These are phyloP conservation scores for Cladorrhinum sp. DNA, from an alignment of 2,329 filamentous ascomycete species.

Conservation along the genomic window DNA sequence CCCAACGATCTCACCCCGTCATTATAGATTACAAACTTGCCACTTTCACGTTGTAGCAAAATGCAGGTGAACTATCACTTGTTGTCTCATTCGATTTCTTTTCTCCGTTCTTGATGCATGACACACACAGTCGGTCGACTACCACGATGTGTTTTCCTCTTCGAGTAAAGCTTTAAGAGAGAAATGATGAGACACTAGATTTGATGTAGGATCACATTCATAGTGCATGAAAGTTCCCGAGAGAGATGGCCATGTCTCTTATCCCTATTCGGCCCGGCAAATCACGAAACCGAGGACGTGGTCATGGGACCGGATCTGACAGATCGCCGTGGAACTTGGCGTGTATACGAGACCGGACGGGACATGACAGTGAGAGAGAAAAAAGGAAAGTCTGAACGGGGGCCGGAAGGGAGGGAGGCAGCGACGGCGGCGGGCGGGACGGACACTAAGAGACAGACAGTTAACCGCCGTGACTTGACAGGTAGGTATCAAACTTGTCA, in stretches of 20 bases:
- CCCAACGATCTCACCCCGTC: neutral
- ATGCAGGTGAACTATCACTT: too few species aligned
- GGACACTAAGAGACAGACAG: neutral
- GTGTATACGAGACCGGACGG: too few species aligned
- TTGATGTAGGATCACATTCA: too few species aligned
- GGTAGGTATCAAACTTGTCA: neutral
- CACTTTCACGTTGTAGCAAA: too few species aligned
- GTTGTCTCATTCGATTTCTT: too few species aligned
- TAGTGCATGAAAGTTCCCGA: too few species aligned
- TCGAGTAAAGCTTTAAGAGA: too few species aligned
- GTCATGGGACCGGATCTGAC: neutral
- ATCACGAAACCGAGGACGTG: neutral
- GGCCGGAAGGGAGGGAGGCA: neutral
- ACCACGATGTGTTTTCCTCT: too few species aligned
- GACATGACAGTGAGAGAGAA: neutral
- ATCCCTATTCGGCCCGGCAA: neutral
- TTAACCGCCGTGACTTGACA: neutral
- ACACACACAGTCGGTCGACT: too few species aligned
- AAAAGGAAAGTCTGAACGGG: neutral
- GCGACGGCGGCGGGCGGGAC: neutral
- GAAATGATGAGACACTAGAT: too few species aligned
- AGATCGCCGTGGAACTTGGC: too few species aligned
- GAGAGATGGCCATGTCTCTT: neutral
- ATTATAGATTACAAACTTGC: neutral
- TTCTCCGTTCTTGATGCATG: too few species aligned